Conservation (phyloP, 345 rosid species). For the Brassica carinata region DNA sequence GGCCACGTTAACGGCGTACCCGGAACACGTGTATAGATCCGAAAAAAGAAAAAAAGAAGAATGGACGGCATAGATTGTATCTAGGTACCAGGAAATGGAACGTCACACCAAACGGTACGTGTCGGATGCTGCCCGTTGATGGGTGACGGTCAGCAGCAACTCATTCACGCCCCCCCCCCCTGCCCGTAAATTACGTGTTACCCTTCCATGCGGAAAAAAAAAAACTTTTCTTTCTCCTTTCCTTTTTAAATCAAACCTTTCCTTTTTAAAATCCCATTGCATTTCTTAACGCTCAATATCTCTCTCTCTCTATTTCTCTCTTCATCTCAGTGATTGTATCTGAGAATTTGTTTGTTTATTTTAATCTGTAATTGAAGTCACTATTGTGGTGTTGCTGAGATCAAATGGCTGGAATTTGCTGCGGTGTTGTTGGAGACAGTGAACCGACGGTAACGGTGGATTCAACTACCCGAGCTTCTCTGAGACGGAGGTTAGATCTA, state of each 20-base stretch:
- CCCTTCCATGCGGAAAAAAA: slow-evolving; percentile 51
- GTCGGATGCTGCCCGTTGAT: slow-evolving; percentile 69
- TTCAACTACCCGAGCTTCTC: slow-evolving; percentile 50
- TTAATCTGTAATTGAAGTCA: not conserved
- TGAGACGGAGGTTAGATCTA: slow-evolving; percentile 64
- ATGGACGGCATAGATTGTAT: slow-evolving; percentile 63
- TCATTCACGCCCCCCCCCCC: slow-evolving; percentile 39
- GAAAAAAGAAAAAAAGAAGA: slow-evolving; percentile 3
- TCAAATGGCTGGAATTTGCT: slow-evolving; percentile 80
- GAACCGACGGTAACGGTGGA: slow-evolving; percentile 60
- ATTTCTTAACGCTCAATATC: slow-evolving; percentile 8
- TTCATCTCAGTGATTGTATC: slow-evolving; percentile 1
- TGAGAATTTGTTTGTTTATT: not conserved
- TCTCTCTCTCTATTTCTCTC: slow-evolving; percentile 6
- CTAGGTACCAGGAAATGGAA: slow-evolving; percentile 53
- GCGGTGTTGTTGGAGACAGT: slow-evolving; percentile 68
- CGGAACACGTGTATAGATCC: slow-evolving; percentile 47
- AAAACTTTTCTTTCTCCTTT: not conserved
- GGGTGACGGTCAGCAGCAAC: slow-evolving; percentile 67
- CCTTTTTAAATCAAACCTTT: slow-evolving; percentile 32
- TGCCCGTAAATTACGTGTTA: slow-evolving; percentile 64
- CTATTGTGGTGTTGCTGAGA: not conserved
- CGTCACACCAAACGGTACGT: slow-evolving; percentile 73
- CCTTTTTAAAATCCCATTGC: slow-evolving; percentile 25
- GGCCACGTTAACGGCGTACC: slow-evolving; percentile 51